A percentile compares a stretch with the other conserved stretches of the same genome.
Conservation (phyloP, 345 rosid genomes). For the Sonneratia caseolaris region DNA sequence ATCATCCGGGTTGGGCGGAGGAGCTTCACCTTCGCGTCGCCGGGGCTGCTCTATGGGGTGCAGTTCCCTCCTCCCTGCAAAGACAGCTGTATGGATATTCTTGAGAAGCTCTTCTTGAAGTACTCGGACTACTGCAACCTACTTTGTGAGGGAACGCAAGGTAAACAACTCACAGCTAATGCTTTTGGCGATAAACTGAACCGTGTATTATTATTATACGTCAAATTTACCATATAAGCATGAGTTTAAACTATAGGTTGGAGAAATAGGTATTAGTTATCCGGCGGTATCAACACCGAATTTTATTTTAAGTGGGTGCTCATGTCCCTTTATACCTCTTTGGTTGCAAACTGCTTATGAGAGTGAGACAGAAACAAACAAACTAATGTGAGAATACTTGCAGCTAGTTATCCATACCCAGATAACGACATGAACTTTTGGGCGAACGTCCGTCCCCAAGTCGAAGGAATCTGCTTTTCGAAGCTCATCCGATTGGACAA, state of each 20-base stretch:
- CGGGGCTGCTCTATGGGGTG: slow-evolving; percentile 12
- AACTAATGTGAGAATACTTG: not conserved
- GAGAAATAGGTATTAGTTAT: too few relatives aligned
- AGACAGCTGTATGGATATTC: slow-evolving; percentile 2
- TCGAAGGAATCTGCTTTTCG: slow-evolving; percentile 1
- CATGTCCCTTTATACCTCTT: too few relatives aligned
- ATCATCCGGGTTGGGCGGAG: slow-evolving; percentile 8
- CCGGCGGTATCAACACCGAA: too few relatives aligned
- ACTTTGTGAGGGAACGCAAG: not conserved
- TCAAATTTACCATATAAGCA: too few relatives aligned
- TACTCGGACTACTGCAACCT: slow-evolving; percentile 3
- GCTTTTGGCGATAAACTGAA: not conserved
- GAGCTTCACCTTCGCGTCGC: slow-evolving; percentile 12
- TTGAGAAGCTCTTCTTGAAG: slow-evolving; percentile 15
- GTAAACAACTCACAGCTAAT: not conserved
- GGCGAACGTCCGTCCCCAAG: not conserved
- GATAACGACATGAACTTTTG: slow-evolving; percentile 11
- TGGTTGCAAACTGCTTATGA: too few relatives aligned
- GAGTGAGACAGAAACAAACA: not conserved
- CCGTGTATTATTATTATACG: not conserved
- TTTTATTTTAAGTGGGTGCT: too few relatives aligned
- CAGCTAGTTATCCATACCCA: slow-evolving; percentile 9
- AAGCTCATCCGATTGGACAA: not conserved
- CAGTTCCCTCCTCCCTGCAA: slow-evolving; percentile 4
- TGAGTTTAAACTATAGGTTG: too few relatives aligned